Base-by-base conservation (phyloP, 257 asterid species). In the Lantana camara region DNA sequence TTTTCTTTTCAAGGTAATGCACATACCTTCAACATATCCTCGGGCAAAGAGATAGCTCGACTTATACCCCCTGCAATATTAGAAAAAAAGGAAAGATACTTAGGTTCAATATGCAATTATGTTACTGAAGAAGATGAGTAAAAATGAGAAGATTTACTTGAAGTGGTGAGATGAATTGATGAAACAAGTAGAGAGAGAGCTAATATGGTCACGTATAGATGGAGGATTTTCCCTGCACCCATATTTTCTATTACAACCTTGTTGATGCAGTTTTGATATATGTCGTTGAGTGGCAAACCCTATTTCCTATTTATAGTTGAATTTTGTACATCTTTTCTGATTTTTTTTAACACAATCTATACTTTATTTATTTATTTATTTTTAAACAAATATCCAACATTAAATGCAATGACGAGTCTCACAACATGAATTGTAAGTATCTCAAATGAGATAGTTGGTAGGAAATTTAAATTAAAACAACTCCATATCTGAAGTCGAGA, bases 301-400 rank as follows among this genome's bases (percentile, higher is more conserved):
- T 61, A 68, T 23, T 72, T 45, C 63, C 67, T 75, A 79, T 79
- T 72, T 79, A 75, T 79, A 75, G 46, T 53, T 22, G 58, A 66
- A 13, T 45, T 49, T n/a, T 30, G 24, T 54, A 66, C 3, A 1
- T 24, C 8, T 56, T 57, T 7, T 20, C 24, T 16, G 48, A 42
- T 12, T 54, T 59, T 35, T 54, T 48, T 51, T 37, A 35, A 38
- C 40, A 50, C 52, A 19, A 32, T 16, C 47, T 12, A 42, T 13
- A n/a, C 46, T 20, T n/a, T n/a, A n/a, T n/a, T n/a, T n/a, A n/a
- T n/a, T n/a, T n/a, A n/a, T n/a, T n/a, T n/a, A n/a, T n/a, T n/a
- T n/a, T n/a, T n/a, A n/a, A n/a, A n/a, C n/a, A n/a, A n/a, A n/a
- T n/a, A n/a, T n/a, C n/a, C n/a, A n/a, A n/a, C n/a, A n/a, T n/a